A percentile compares a stretch with the other conserved stretches of the same genome.
These are phyloP conservation scores for Amphibolis antarctica DNA, from an alignment of 106 monocot species.

Conservation along the genomic window DNA sequence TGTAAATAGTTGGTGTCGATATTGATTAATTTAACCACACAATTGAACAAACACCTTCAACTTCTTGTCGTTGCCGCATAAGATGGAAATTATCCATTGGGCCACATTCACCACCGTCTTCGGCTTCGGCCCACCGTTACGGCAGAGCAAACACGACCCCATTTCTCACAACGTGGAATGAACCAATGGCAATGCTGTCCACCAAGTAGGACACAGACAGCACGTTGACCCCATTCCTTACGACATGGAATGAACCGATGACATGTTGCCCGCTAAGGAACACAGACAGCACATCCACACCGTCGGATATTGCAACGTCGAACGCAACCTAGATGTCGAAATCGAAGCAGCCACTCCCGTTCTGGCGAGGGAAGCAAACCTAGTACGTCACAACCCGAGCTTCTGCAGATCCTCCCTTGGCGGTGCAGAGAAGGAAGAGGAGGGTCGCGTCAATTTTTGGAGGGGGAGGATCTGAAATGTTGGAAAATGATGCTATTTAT, in stretches of 20 bases:
- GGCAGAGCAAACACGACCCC: slow-evolving; percentile 16
- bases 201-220: slow-evolving; percentile 28
- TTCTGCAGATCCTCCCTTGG: slow-evolving; percentile 30
- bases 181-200: background rate
- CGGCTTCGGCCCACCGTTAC: slow-evolving; percentile 1
- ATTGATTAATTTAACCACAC: too few species aligned
- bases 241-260: slow-evolving; percentile 8
- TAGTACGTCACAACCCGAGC: slow-evolving; percentile 34
- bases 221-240: slow-evolving; percentile 19
- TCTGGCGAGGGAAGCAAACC: slow-evolving; percentile 24
- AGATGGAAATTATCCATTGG: slow-evolving; percentile 18
- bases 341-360: slow-evolving; percentile 4
- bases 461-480: too few species aligned
- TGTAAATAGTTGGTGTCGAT: background rate
- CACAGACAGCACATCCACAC: slow-evolving; percentile 44
- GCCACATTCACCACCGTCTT: slow-evolving; percentile 15
- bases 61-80: background rate
- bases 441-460: too few species aligned
- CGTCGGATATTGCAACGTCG: slow-evolving; percentile 40
- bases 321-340: slow-evolving; percentile 24
- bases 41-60: too few species aligned
- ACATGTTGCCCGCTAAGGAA: slow-evolving; percentile 8
- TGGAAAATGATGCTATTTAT: too few species aligned
- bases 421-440: too few species aligned
- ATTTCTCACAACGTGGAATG: slow-evolving; percentile 8